These are phyloP conservation scores for Fusarium sp. DNA, from an alignment of 2,329 filamentous ascomycete species.

Conservation along the genomic window DNA sequence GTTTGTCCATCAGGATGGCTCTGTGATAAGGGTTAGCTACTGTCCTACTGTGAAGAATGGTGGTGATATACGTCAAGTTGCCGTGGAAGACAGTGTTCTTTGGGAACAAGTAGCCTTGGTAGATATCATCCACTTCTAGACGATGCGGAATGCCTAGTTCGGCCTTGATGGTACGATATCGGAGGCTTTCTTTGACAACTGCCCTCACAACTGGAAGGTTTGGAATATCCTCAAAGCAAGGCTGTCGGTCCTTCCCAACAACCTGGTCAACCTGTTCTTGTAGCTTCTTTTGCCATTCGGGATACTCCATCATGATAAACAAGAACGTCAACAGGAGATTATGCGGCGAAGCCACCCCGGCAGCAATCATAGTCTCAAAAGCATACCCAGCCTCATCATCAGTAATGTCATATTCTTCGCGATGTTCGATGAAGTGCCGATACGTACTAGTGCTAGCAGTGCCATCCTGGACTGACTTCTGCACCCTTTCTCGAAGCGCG, in stretches of 20 bases:
- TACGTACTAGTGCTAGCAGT: constrained; percentile 3
- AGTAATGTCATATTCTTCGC: constrained; percentile 1
- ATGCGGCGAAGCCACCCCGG: constrained; percentile 1
- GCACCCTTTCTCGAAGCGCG: not conserved
- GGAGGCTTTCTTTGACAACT: constrained; percentile 2
- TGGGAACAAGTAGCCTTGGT: constrained; percentile 6
- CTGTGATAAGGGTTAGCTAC: not conserved
- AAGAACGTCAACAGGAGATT: constrained; percentile 8
- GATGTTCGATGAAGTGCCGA: constrained; percentile 3
- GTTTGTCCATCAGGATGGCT: constrained; percentile 8
- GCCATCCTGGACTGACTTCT: not conserved
- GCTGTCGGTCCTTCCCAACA: not conserved
- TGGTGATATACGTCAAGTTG: not conserved
- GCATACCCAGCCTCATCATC: constrained; percentile 13
- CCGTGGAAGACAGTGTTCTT: constrained; percentile 11
- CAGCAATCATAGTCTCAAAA: constrained; percentile 11
- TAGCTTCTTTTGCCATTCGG: constrained; percentile 9
- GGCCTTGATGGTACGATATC: not conserved
- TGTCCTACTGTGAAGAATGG: not conserved
- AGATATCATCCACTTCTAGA: constrained; percentile 10
- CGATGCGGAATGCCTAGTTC: constrained; percentile 7
- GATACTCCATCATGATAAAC: constrained; percentile 17
- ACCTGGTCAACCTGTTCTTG: constrained; percentile 7
- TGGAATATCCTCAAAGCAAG: constrained; percentile 8
- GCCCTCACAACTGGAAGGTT: constrained; percentile 8